phyloP scores from a whole-genome alignment of 2,329 filamentous ascomycete genomes.

The Beauveria scarabaeidicola region DNA sequence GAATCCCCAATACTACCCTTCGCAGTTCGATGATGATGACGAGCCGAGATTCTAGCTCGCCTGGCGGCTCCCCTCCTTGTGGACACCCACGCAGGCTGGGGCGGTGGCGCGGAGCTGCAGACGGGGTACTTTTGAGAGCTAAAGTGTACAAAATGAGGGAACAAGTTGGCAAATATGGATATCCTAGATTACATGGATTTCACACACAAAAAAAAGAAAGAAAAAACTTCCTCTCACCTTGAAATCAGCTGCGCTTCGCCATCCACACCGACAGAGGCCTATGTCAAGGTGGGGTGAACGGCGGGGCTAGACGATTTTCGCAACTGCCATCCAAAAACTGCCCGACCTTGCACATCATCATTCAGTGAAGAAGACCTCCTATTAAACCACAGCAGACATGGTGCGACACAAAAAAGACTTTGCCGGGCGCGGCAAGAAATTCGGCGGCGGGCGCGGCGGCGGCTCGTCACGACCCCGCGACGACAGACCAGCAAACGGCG shows the following conservation, averaged over 20 bases:
- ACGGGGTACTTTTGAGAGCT: neutral
- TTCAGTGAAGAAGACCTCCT: too few relatives aligned
- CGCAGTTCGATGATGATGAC: conserved; percentile 4
- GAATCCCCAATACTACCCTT: conserved; percentile 1
- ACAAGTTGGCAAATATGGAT: too few relatives aligned
- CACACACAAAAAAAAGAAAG: too few relatives aligned
- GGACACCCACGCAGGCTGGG: conserved; percentile 8
- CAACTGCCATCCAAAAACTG: neutral
- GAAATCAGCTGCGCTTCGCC: neutral
- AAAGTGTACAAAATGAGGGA: too few relatives aligned
- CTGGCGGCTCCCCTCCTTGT: conserved; percentile 6
- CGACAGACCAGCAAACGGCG: conserved; percentile 27
- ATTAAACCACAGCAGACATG: conserved; percentile 42
- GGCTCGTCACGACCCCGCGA: conserved; percentile 47
- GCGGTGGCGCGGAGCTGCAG: conserved; percentile 4
- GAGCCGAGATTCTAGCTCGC: neutral
- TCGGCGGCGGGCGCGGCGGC: conserved; percentile 46
- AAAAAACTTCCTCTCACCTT: neutral
- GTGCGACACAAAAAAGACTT: conserved; percentile 92
- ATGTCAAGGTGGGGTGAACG: conserved; percentile 5
- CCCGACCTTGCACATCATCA: neutral
- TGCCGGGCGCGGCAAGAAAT: conserved; percentile 66
- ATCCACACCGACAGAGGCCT: neutral
- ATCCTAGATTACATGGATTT: too few relatives aligned
- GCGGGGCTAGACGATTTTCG: conserved; percentile 8